A percentile compares a stretch with the other conserved stretches of the same genome.
Conservation (phyloP, 2,329 filamentous ascomycete species). For the Aureobasidium uvarum region DNA sequence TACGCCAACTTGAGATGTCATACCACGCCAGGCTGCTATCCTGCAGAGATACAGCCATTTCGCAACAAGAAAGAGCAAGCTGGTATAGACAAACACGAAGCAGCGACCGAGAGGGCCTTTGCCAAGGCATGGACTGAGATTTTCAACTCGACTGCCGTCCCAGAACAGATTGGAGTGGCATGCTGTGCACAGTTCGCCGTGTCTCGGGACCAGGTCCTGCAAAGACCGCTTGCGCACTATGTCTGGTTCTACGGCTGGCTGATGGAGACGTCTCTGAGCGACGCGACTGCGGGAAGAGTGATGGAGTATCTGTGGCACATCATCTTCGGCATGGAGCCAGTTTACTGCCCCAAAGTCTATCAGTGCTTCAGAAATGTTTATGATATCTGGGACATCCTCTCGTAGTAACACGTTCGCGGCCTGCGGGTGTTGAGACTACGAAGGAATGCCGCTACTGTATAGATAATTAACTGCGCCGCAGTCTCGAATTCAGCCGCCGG, state of each 20-base stretch:
- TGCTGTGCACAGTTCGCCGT: conserved; percentile 59
- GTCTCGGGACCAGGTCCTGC: conserved; percentile 48
- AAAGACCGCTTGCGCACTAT: conserved; percentile 51
- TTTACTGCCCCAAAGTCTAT: conserved; percentile 11
- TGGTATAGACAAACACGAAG: conserved; percentile 37
- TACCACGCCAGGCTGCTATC: conserved; percentile 52
- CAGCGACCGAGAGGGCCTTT: conserved; percentile 50
- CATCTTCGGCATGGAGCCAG: conserved; percentile 23
- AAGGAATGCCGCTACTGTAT: conserved; percentile 17
- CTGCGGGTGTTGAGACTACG: not conserved
- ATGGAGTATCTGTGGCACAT: conserved; percentile 29
- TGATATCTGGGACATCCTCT: conserved; percentile 9
- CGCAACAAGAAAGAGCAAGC: conserved; percentile 33
- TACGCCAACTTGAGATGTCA: conserved; percentile 57
- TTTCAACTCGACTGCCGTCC: conserved; percentile 45
- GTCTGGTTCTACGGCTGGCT: conserved; percentile 39
- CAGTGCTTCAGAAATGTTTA: conserved; percentile 22
- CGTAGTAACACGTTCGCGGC: not conserved
- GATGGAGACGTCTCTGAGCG: conserved; percentile 23
- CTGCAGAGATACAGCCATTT: conserved; percentile 51
- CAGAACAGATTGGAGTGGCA: conserved; percentile 49
- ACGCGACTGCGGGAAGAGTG: conserved; percentile 20
- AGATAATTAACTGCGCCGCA: not conserved
- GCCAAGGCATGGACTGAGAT: conserved; percentile 51
- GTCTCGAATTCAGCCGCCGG: not conserved